Conservation (phyloP, 768 basidiomycete genomes). For the Pulveroboletus frians region DNA sequence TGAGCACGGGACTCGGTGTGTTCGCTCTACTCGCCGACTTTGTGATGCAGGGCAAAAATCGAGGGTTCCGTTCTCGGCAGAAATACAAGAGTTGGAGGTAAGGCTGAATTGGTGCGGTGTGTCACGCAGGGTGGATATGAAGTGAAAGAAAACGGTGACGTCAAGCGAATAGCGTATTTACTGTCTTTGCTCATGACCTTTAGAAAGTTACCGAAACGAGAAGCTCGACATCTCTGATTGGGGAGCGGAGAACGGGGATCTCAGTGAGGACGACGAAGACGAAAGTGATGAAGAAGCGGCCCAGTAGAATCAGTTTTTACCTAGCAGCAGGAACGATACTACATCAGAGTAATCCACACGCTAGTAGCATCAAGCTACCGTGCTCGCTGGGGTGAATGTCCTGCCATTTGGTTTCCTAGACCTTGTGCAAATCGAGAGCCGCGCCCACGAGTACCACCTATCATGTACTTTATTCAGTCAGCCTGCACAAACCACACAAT, state of each 20-base stretch:
- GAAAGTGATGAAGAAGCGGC: constrained; percentile 9
- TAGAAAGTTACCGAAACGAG: constrained; percentile 54
- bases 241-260: constrained; percentile 36
- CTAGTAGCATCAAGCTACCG: constrained; percentile 12
- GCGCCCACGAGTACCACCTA: constrained; percentile 65
- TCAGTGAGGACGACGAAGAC: constrained; percentile 20
- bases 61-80: constrained; percentile 74
- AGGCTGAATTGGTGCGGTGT: constrained; percentile 62
- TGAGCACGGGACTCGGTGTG: constrained; percentile 22
- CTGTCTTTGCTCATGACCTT: not conserved
- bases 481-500: not conserved
- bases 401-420: constrained; percentile 73
- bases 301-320: constrained; percentile 1
- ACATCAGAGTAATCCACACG: not conserved
- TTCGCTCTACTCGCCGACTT: constrained; percentile 2
- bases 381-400: constrained; percentile 20
- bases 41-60: constrained; percentile 55
- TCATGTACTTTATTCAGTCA: not conserved
- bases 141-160: constrained; percentile 54
- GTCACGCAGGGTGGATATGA: constrained; percentile 79
- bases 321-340: not conserved
- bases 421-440: constrained; percentile 82
- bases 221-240: constrained; percentile 55
- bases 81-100: constrained; percentile 65
- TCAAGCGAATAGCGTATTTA: not conserved